Base-by-base conservation (phyloP, 768 basidiomycete genomes). In the Dioszegia aurantiaca region DNA sequence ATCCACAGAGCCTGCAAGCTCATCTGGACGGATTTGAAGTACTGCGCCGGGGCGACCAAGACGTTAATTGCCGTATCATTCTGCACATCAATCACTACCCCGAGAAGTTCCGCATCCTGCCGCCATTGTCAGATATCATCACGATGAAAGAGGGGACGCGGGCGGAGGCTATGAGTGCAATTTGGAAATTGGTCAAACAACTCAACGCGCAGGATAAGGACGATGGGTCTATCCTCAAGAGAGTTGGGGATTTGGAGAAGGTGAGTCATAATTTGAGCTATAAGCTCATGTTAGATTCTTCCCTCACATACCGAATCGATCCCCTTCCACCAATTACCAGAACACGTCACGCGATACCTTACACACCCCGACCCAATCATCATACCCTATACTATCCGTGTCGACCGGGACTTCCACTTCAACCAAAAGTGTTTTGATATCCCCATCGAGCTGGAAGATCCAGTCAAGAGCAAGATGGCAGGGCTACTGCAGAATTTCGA, bases 141-240 rank as follows among this genome's bases (percentile, higher is more conserved):
- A 86, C 85, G 19, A 82, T 92, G 72, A 87, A 87, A 65, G 88
- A 95, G 71, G 90, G 89, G 27, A 90, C 88, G 33, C 83, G 89
- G 27, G 79, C 86, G 23, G 89, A 87, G 5, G 83, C 89, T 17
- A 82, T 94, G 17, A 86, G 89, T 56, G 83, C 88, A 0, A 73
- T 95, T 11, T 98, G 93, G 93, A 89, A 87, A 68, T 91, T 93
- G 66, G 87, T 95, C 78, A 94, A 92, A 88, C 82, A 90, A 37
- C 88, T 90, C 58, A 83, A 83, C 26, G 81, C 73, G 2, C 68
- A 78, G 19, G 89, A 93, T 11, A 80, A 79, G 30, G 75, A 77
- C 17, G 75, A 77, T 59, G 61, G 60, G 19, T 70, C 75, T 2
- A 65, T 72, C 10, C 43, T 77, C 31, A 57, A 63, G 44, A 63